Evolutionary conservation across 352 stramenopile species (phyloP), one percentile per base, ranked within the genome.

Genomic region (Discostella stelligera): DNA sequence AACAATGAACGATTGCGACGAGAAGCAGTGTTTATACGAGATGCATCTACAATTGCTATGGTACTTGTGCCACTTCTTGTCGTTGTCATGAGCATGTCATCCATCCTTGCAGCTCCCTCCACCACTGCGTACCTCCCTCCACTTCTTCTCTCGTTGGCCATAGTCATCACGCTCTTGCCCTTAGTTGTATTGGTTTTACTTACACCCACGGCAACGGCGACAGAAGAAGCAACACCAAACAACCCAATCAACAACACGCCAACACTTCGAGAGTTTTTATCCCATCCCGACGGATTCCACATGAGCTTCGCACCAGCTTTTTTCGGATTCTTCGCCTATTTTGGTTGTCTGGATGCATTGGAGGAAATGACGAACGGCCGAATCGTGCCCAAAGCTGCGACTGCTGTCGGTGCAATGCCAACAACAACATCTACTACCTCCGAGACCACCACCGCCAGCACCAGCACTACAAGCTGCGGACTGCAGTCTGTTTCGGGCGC

Each of bases 291-390:
- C 48, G 85, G 81, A 14, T 84, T 89, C 66, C 73, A 88, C 55
- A 72, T 90, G 53, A 79, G 66, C 0, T 84, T 91, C 71, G 83
- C 80, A 46, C 85, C 85, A 3, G 71, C 85, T n/a, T 91, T 91
- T 49, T 91, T 91, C 74, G 85, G 85, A 9, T 91, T 89, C 50
- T 90, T 88, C 68, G 83, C 76, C 11, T 91, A 91, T 53, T 91
- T 90, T 80, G 85, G 85, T 18, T 73, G 67, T 10, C 67, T 91
- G 30, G 64, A 67, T 1, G 83, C 78, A 23, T 79, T 86, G 54
- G 73, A 86, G 44, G 84, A 88, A 25, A 74, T 64, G 48, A 71
- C 84, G 1, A 66, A 59, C 55, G 72, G 75, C 52, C 37, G 52
- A 32, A 58, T 84, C 62, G 66, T 81, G 5, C 77, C 69, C 23